A percentile compares a stretch with the other conserved stretches of the same genome.
Conservation (phyloP, 2,329 filamentous ascomycete genomes). For the Cladosporium velox region DNA sequence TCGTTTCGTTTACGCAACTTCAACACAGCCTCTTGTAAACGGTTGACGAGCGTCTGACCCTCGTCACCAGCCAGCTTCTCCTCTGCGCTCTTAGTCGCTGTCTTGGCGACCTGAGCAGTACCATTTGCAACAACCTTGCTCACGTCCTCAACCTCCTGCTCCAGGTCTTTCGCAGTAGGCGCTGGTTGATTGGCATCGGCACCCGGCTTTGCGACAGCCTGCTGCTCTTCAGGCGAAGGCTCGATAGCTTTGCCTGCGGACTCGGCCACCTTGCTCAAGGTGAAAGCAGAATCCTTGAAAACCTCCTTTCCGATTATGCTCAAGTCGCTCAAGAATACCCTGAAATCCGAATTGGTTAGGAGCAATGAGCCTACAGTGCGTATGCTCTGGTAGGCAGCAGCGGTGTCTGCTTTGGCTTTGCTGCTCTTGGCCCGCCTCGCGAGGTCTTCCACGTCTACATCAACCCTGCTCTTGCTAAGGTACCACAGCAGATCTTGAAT, state of each 20-base stretch:
- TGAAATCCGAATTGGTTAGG: constrained; percentile 86
- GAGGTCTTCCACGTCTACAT: constrained; percentile 66
- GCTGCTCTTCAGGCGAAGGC: constrained; percentile 63
- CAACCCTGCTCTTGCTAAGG: constrained; percentile 70
- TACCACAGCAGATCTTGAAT: constrained; percentile 93
- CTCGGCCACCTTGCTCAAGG: constrained; percentile 73
- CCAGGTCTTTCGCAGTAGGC: constrained; percentile 64
- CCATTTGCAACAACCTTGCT: constrained; percentile 49
- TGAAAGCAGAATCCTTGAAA: constrained; percentile 81
- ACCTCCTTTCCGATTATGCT: constrained; percentile 78
- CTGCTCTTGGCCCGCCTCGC: constrained; percentile 61
- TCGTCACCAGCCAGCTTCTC: constrained; percentile 74
- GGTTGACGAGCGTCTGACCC: constrained; percentile 69
- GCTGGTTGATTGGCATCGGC: constrained; percentile 51
- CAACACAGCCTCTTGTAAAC: constrained; percentile 73
- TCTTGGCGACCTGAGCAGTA: constrained; percentile 50
- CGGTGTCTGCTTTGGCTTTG: constrained; percentile 69
- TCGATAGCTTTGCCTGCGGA: constrained; percentile 73
- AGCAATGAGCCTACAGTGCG: constrained; percentile 82
- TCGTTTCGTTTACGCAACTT: constrained; percentile 75
- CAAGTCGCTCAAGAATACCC: constrained; percentile 79
- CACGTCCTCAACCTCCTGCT: constrained; percentile 48
- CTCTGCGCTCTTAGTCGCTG: constrained; percentile 69
- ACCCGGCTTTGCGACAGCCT: constrained; percentile 54
- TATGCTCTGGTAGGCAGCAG: constrained; percentile 77